Conservation (phyloP, 805 yeast species). For the Cyberlindnera xishuangbannaensis region DNA sequence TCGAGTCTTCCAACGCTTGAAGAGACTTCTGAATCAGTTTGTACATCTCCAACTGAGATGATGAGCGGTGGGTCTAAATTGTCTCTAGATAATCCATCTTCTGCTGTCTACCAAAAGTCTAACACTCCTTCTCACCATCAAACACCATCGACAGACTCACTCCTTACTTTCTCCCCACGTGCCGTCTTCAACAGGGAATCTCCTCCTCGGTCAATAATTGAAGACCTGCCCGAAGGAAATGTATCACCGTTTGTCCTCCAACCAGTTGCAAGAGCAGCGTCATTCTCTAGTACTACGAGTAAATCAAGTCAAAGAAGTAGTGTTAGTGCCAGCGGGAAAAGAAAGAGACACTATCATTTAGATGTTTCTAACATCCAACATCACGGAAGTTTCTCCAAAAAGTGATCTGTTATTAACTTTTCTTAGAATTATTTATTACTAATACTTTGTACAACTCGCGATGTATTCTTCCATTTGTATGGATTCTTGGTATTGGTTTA, state of each 20-base stretch:
- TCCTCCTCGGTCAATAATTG: constrained; percentile 8
- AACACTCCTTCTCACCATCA: constrained; percentile 1
- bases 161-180: constrained; percentile 5
- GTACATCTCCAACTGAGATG: constrained; percentile 10
- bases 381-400: constrained; percentile 9
- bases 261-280: constrained; percentile 15
- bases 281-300: constrained; percentile 17
- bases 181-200: not conserved
- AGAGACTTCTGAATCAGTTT: constrained; percentile 11
- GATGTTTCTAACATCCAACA: constrained; percentile 15
- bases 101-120: no score
- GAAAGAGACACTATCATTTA: constrained; percentile 23
- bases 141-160: constrained; percentile 5
- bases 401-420: no score
- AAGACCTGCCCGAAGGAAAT: not conserved
- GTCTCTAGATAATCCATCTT: not conserved
- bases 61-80: no score
- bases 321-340: constrained; percentile 7
- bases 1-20: constrained; percentile 10
- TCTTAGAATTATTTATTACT: no score
- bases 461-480: no score
- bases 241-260: constrained; percentile 1
- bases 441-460: no score
- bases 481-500: no score
- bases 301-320: constrained; percentile 7